Conservation (phyloP, 2,329 filamentous ascomycete species). For the Aureobasidium sp. region DNA sequence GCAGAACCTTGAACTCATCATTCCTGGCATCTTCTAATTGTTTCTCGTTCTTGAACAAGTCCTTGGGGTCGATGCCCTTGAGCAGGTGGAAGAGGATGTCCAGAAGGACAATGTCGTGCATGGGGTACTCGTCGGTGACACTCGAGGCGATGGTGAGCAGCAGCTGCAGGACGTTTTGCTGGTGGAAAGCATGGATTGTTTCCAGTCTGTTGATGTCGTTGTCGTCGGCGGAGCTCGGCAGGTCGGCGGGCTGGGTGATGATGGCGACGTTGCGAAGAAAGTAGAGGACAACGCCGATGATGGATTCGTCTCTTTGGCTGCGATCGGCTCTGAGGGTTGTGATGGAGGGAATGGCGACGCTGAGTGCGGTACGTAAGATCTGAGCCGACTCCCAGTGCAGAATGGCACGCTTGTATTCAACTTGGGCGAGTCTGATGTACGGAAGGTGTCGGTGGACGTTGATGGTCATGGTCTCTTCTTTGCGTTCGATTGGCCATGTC, state of each 20-base stretch:
- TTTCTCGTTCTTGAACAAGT: slow-evolving; percentile 74
- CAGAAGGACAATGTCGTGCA: slow-evolving; percentile 80
- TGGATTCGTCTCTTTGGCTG: slow-evolving; percentile 72
- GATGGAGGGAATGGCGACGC: slow-evolving; percentile 78
- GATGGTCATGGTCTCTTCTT: slow-evolving; percentile 71
- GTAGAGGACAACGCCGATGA: slow-evolving; percentile 83
- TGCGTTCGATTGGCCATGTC: slow-evolving; percentile 85
- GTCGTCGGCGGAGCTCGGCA: slow-evolving; percentile 78
- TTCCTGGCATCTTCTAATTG: slow-evolving; percentile 60
- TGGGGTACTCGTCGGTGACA: slow-evolving; percentile 85
- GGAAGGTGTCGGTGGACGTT: slow-evolving; percentile 91
- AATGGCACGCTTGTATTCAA: slow-evolving; percentile 80
- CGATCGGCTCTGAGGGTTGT: slow-evolving; percentile 68
- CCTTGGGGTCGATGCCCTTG: slow-evolving; percentile 76
- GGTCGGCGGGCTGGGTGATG: slow-evolving; percentile 64
- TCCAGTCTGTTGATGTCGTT: slow-evolving; percentile 79
- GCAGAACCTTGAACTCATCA: slow-evolving; percentile 62
- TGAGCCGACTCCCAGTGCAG: slow-evolving; percentile 71
- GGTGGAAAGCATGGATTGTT: slow-evolving; percentile 79
- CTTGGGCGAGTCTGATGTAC: slow-evolving; percentile 77
- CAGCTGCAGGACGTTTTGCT: slow-evolving; percentile 81
- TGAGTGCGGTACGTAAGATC: slow-evolving; percentile 71
- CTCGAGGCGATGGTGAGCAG: slow-evolving; percentile 82
- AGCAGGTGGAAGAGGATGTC: slow-evolving; percentile 89
- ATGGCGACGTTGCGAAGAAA: slow-evolving; percentile 82